Evolutionary conservation across 345 rosid species (phyloP).

Genomic region (Rhizophora mangle): DNA sequence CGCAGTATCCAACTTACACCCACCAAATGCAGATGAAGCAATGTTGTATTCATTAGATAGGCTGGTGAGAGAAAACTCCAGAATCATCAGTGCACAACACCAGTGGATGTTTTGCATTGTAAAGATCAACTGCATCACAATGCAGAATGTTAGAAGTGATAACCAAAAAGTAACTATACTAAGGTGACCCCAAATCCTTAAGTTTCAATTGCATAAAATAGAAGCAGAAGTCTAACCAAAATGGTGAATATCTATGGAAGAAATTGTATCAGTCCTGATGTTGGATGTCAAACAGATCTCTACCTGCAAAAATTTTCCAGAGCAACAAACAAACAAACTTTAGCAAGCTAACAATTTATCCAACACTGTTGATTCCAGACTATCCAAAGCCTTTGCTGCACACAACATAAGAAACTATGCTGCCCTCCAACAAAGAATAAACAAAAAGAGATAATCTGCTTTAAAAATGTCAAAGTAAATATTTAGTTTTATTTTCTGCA

Average conservation of each 20-base stretch:
- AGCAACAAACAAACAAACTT: not conserved
- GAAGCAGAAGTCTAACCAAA: conserved; percentile 52
- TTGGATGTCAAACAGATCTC: conserved; percentile 97
- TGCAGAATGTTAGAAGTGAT: not conserved
- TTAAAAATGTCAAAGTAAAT: not conserved
- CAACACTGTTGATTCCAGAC: not conserved
- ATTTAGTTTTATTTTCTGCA: not conserved
- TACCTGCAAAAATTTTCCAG: conserved; percentile 52
- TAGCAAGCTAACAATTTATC: not conserved
- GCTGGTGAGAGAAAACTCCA: conserved; percentile 83
- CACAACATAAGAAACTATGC: not conserved
- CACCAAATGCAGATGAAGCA: conserved; percentile 74
- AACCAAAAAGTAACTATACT: not conserved
- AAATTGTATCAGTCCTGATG: conserved; percentile 68
- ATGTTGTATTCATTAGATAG: conserved; percentile 66
- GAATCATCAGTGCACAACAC: conserved; percentile 82
- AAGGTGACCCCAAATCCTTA: not conserved
- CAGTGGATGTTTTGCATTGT: conserved; percentile 67
- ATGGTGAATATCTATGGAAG: conserved; percentile 86
- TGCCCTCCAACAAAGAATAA: not conserved
- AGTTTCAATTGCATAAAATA: not conserved
- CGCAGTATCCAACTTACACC: conserved; percentile 19
- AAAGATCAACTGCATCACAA: conserved; percentile 55
- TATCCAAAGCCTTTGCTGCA: not conserved
- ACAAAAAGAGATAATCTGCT: not conserved